Conservation (phyloP, 176 grass and related monocot species). For the Triticum aestivum region IWGSC_CS_RefSeq_v2.1 NC_057797.1:756990426-756990925, state of each 20-base stretch:
- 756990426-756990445: not conserved
- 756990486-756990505: not conserved
- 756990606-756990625: no score
- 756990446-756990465: no score
- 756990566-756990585: no score
- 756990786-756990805: not conserved
- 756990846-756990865: not conserved
- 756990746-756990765: not conserved
- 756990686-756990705: no score
- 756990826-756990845: not conserved
- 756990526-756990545: not conserved
- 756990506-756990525: not conserved
- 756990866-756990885: not conserved
- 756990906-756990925: no score
- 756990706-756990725: no score
- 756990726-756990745: not conserved
- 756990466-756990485: not conserved
- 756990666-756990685: no score
- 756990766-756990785: no score
- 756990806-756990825: not conserved
- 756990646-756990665: no score
- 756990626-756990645: no score
- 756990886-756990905: constrained; percentile 27
- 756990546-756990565: no score
- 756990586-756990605: no score